Base-by-base conservation (phyloP, 1,284 basidiomycete species). In the Leccinum solheimii region DNA sequence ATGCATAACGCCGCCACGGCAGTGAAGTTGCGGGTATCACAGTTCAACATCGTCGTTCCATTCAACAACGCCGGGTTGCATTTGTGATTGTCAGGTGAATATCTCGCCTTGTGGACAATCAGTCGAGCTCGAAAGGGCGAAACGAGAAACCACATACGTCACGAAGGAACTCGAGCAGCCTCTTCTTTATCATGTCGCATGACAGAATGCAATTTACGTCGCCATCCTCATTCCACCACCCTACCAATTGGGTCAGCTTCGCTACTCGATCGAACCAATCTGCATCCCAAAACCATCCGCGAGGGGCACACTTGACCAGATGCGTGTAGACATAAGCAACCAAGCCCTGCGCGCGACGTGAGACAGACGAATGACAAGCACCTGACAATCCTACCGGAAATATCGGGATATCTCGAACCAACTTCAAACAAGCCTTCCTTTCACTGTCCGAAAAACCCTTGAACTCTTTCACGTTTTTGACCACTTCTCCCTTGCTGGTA, bases 311-410 rank as follows among this genome's bases (percentile, higher is more conserved):
- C 43, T 14, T 5, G 9, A 63, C n/a, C 16, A 70, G 19, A 57
- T 70, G 71, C 6, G 68, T 73, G 38, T 64, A 70, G 0, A 62
- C 62, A 30, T 72, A 69, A 30, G 70, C 71, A 10, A 73, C 68
- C 54, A 70, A 53, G 57, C 69, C 69, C 69, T 70, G 16, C 30
- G 38, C 1, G 21, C 9, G 16, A 54, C 9, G 27, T 72, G 49
- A 73, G 69, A 59, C n/a, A 16, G 27, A 55, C 2, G 21, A 63
- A 60, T 3, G 16, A 51, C 30, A 54, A 54, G 21, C 7, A 11
- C 38, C 3, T 23, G 34, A 32, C 21, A 27, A 52, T 2, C 66
- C 21, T 48, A 73, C 71, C 51, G 66, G 71, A 36, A 73, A 71
- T 34, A 73, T 66, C 0, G 68, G 71, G 27, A 21, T 51, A 40